A percentile compares a stretch with the other conserved stretches of the same genome.
Conservation (phyloP, 495 filamentous ascomycete species). For the Trichoderma erinaceum region DNA sequence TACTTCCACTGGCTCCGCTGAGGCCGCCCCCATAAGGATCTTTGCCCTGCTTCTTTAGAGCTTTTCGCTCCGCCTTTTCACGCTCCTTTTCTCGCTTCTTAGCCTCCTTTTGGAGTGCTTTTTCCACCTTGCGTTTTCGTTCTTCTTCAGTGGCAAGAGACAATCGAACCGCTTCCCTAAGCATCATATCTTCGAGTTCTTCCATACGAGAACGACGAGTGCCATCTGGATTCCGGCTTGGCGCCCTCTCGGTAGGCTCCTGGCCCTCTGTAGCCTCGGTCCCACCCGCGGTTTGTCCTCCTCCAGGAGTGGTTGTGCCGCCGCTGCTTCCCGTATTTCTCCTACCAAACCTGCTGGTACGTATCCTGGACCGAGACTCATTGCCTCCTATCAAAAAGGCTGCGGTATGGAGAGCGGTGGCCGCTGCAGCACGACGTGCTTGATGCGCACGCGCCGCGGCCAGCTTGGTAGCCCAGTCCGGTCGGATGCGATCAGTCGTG, state of each 20-base stretch:
- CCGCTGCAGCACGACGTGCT: constrained; percentile 81
- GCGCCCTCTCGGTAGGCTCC: constrained; percentile 26
- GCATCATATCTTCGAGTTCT: constrained; percentile 96
- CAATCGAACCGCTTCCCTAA: constrained; percentile 89
- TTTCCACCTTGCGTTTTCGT: constrained; percentile 70
- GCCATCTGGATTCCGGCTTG: constrained; percentile 23
- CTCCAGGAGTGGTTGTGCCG: constrained; percentile 27
- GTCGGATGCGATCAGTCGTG: constrained; percentile 83
- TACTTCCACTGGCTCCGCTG: constrained; percentile 47
- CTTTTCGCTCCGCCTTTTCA: constrained; percentile 78
- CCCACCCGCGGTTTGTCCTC: constrained; percentile 24
- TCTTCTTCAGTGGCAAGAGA: constrained; percentile 90
- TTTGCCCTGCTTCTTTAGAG: constrained; percentile 54
- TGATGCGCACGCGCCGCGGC: constrained; percentile 77
- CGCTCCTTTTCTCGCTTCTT: constrained; percentile 78
- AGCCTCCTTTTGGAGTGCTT: constrained; percentile 69
- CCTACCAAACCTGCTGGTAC: constrained; percentile 41
- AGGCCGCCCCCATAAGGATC: constrained; percentile 43
- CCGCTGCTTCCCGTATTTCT: constrained; percentile 31
- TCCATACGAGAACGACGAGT: constrained; percentile 62
- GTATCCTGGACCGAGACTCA: constrained; percentile 39
- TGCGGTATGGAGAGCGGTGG: constrained; percentile 89
- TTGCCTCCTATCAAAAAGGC: constrained; percentile 80
- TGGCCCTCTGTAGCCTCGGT: constrained; percentile 26
- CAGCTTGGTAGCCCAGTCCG: constrained; percentile 91